Percentiles rank a stretch among this genome's conserved stretches.
These are phyloP conservation scores for Alternaria novae-zelandiae DNA, from an alignment of 2,329 filamentous ascomycete genomes.

Conservation along the genomic window DNA sequence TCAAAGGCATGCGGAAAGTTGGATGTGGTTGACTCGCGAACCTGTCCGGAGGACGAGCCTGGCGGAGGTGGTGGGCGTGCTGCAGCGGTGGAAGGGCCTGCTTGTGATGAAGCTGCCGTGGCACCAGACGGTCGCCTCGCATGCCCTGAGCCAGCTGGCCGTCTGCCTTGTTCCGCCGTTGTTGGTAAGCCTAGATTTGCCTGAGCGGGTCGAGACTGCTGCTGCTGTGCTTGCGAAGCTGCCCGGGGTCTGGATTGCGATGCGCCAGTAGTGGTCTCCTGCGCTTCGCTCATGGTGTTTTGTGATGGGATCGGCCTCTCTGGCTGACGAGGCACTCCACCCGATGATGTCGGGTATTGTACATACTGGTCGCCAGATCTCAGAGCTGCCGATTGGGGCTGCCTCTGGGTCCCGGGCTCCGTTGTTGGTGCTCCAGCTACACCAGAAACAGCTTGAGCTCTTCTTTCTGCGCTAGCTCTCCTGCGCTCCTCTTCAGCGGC, in stretches of 20 bases:
- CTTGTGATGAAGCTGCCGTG: slow-evolving; percentile 40
- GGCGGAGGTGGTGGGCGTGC: slow-evolving; percentile 31
- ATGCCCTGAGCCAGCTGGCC: slow-evolving; percentile 39
- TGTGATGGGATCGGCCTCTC: slow-evolving; percentile 34
- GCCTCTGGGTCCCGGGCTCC: slow-evolving; percentile 38
- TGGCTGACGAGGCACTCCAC: slow-evolving; percentile 37
- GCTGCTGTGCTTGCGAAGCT: slow-evolving; percentile 45
- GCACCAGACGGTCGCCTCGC: slow-evolving; percentile 40
- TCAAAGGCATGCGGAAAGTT: slow-evolving; percentile 97
- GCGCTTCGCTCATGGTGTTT: slow-evolving; percentile 21
- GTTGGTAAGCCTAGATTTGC: slow-evolving; percentile 32
- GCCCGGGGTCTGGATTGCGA: slow-evolving; percentile 40
- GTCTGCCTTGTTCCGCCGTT: slow-evolving; percentile 35
- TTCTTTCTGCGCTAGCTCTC: slow-evolving; percentile 64
- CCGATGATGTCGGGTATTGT: slow-evolving; percentile 32
- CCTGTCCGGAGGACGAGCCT: slow-evolving; percentile 35
- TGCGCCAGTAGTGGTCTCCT: slow-evolving; percentile 34
- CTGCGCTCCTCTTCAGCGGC: slow-evolving; percentile 58
- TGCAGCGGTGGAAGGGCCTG: slow-evolving; percentile 35
- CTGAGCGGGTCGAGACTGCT: slow-evolving; percentile 36
- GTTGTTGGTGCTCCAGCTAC: slow-evolving; percentile 52
- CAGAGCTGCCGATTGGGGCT: slow-evolving; percentile 32
- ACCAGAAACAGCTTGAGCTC: slow-evolving; percentile 62
- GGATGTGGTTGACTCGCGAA: slow-evolving; percentile 56
- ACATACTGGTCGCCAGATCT: slow-evolving; percentile 39